These are phyloP conservation scores for Ricinus communis DNA, from an alignment of 345 rosid genomes.

Conservation along the genomic window DNA sequence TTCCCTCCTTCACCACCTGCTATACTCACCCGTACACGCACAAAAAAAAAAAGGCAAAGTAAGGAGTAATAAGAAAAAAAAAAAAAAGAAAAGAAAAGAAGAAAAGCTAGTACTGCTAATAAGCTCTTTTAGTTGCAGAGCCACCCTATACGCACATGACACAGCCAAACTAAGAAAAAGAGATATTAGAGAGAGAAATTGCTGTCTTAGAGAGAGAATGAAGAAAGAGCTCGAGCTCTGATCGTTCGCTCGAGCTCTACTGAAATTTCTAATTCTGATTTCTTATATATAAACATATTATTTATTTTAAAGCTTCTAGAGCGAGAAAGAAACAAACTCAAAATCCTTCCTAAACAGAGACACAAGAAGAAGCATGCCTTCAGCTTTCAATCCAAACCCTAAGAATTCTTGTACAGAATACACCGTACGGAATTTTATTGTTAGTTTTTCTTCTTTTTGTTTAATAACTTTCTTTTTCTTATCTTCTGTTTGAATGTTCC, in stretches of 20 bases:
- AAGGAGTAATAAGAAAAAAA: background rate
- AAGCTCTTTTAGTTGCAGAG: constrained; percentile 26
- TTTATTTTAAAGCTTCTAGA: constrained; percentile 3
- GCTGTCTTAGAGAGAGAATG: background rate
- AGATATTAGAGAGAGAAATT: no score
- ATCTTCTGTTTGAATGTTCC: constrained; percentile 11
- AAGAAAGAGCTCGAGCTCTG: constrained; percentile 23
- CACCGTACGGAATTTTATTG: constrained; percentile 22
- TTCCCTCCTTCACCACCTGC: no score
- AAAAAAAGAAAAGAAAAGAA: constrained; percentile 31
- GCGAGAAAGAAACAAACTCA: constrained; percentile 1
- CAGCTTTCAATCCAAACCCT: background rate
- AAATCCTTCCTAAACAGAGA: no score
- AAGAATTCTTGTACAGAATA: background rate
- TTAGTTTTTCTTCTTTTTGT: constrained; percentile 16
- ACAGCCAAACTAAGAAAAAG: background rate
- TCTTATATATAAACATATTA: no score
- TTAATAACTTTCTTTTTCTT: background rate
- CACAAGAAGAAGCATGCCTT: background rate
- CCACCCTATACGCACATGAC: constrained; percentile 14
- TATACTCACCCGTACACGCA: no score
- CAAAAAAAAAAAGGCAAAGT: constrained; percentile 17
- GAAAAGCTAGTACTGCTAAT: constrained; percentile 7
- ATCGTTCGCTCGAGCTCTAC: constrained; percentile 22
- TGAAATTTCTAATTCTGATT: background rate